Evolutionary conservation across 2,329 filamentous ascomycete species (phyloP).

Genomic region (Blastomyces gilchristii): DNA sequence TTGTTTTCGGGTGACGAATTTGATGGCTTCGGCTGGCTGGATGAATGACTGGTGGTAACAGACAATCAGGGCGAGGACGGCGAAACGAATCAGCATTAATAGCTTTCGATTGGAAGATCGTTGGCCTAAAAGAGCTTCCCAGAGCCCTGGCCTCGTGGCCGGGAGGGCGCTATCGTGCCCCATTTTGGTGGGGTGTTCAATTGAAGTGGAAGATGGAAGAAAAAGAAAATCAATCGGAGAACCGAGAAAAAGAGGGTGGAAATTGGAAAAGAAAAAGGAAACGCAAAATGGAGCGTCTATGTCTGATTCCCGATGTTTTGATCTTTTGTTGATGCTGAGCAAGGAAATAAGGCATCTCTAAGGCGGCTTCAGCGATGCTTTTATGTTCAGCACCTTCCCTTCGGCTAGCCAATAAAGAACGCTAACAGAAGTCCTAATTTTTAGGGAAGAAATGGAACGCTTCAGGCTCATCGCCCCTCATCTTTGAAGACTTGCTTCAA

Average conservation of each 20-base stretch:
- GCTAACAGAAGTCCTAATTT: not conserved
- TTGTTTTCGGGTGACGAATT: conserved; percentile 8
- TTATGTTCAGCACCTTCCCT: not conserved
- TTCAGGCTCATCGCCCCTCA: not conserved
- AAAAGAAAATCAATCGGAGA: not conserved
- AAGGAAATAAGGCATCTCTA: not conserved
- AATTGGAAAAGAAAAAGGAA: not conserved
- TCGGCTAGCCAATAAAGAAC: not conserved
- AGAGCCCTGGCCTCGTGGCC: not conserved
- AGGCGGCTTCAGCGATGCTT: not conserved
- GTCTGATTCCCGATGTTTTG: not conserved
- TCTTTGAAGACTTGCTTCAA: not conserved
- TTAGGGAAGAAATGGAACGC: not conserved
- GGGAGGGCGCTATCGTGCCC: not conserved
- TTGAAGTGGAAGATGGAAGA: too few species aligned
- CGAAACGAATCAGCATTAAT: conserved; percentile 4
- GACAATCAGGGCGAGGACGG: conserved; percentile 4
- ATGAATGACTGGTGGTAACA: conserved; percentile 5
- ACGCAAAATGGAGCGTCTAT: not conserved
- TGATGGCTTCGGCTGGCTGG: conserved; percentile 4
- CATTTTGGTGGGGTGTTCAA: not conserved
- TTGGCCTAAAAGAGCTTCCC: not conserved
- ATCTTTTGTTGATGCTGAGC: not conserved
- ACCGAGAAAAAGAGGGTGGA: not conserved
- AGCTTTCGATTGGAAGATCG: not conserved